Percentiles rank a stretch among this genome's conserved stretches.
Evolutionary conservation across 495 filamentous ascomycete species (phyloP).

Genomic region (Penicillium paradoxum): DNA sequence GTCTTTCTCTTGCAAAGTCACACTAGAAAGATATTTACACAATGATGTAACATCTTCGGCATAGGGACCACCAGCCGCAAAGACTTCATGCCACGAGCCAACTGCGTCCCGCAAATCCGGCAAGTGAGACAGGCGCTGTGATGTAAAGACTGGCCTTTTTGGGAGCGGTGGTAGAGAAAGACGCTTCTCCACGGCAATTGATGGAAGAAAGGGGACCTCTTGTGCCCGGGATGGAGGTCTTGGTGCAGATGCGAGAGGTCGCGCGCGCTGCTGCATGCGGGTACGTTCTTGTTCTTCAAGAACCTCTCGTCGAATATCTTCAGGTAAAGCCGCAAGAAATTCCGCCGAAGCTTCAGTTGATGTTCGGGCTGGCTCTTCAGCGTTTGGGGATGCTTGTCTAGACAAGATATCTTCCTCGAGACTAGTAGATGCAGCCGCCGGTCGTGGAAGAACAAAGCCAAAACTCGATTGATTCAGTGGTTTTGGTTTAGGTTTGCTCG

Average conservation of each 20-base stretch:
- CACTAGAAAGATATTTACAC: constrained; percentile 59
- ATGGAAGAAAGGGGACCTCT: not conserved
- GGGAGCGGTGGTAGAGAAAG: constrained; percentile 49
- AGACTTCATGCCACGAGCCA: constrained; percentile 61
- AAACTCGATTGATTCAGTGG: constrained; percentile 66
- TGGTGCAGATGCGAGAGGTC: constrained; percentile 23
- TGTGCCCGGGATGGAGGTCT: constrained; percentile 17
- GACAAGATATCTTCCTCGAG: constrained; percentile 5
- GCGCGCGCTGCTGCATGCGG: constrained; percentile 44
- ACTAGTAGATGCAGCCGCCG: constrained; percentile 12
- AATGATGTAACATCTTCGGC: constrained; percentile 69
- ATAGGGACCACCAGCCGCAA: constrained; percentile 66
- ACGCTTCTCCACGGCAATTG: constrained; percentile 26
- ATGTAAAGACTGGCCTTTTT: constrained; percentile 59
- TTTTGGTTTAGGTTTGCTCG: constrained; percentile 38
- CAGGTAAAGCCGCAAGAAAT: constrained; percentile 76
- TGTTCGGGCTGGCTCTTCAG: constrained; percentile 38
- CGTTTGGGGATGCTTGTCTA: constrained; percentile 16
- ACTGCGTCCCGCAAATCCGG: constrained; percentile 59
- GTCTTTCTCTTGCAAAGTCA: constrained; percentile 68
- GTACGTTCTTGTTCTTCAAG: constrained; percentile 63
- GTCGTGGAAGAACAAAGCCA: constrained; percentile 51
- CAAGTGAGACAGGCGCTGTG: constrained; percentile 48
- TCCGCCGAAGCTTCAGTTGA: constrained; percentile 62
- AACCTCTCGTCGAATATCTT: constrained; percentile 73